A percentile compares a stretch with the other conserved stretches of the same genome.
Evolutionary conservation across 2,329 filamentous ascomycete species (phyloP).

Genomic region (Neofusicoccum kwambonambiense): DNA sequence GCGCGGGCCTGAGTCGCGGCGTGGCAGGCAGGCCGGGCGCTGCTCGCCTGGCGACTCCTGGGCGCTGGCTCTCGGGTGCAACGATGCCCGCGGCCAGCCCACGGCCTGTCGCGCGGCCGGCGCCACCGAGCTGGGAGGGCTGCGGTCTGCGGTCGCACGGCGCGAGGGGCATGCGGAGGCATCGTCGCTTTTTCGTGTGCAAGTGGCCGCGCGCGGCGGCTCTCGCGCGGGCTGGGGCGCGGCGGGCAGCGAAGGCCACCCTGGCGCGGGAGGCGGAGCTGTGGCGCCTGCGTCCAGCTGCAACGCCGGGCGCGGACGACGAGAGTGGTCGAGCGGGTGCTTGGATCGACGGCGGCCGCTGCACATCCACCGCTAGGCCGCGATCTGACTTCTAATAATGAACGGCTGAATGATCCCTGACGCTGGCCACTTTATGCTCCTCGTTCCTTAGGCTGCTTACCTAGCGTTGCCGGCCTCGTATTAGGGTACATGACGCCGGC

Average conservation of each 20-base stretch:
- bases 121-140: not conserved
- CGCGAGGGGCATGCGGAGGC: not conserved
- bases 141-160: not conserved
- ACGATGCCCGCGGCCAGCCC: not conserved
- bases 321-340: conserved; percentile 12
- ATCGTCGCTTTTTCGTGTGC: not conserved
- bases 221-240: not conserved
- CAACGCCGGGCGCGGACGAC: conserved; percentile 4
- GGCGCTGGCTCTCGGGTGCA: not conserved
- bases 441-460: conserved; percentile 19
- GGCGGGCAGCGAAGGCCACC: not conserved
- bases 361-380: conserved; percentile 15
- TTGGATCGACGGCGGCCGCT: conserved; percentile 18
- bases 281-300: conserved; percentile 8
- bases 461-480: conserved; percentile 20
- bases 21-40: not conserved
- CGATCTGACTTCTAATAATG: conserved; percentile 19
- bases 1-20: not conserved
- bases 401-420: conserved; percentile 18
- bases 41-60: not conserved
- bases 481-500: conserved; percentile 14
- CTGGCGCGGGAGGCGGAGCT: not conserved
- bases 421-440: conserved; percentile 19
- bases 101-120: not conserved
- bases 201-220: not conserved